These are phyloP conservation scores for Moniliophthora roreri DNA, from an alignment of 1,284 basidiomycete genomes.

Conservation along the genomic window DNA sequence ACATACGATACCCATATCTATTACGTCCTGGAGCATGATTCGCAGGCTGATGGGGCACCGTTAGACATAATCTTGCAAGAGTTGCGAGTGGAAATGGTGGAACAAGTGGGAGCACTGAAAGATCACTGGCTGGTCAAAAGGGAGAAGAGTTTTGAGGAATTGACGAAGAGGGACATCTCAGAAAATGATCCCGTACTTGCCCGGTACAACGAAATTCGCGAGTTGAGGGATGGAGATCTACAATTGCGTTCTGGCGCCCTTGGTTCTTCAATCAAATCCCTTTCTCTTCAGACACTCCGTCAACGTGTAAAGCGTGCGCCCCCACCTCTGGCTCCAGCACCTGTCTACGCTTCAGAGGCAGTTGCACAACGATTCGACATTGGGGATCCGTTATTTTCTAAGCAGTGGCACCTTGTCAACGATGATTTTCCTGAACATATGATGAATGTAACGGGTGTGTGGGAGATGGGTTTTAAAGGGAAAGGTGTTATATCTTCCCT, in stretches of 20 bases:
- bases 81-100: slow-evolving; percentile 85
- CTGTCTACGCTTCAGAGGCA: slow-evolving; percentile 37
- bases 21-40: slow-evolving; percentile 81
- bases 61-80: slow-evolving; percentile 55
- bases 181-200: slow-evolving; percentile 53
- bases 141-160: slow-evolving; percentile 32
- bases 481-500: slow-evolving; percentile 86
- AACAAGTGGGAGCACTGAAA: slow-evolving; percentile 81
- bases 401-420: slow-evolving; percentile 94
- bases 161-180: slow-evolving; percentile 23
- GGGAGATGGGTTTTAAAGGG: slow-evolving; percentile 87
- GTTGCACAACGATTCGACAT: slow-evolving; percentile 72
- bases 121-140: slow-evolving; percentile 87
- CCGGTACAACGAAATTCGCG: slow-evolving; percentile 46
- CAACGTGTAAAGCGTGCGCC: slow-evolving; percentile 69
- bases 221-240: slow-evolving; percentile 38
- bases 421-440: slow-evolving; percentile 71
- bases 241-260: background rate
- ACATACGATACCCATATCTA: slow-evolving; percentile 85
- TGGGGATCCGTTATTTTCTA: slow-evolving; percentile 79
- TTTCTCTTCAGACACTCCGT: slow-evolving; percentile 60
- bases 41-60: slow-evolving; percentile 42
- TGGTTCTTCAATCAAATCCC: slow-evolving; percentile 52
- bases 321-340: slow-evolving; percentile 48
- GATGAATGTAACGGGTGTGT: slow-evolving; percentile 83